Evolutionary conservation across 2,329 filamentous ascomycete species (phyloP).

Genomic region (Phyllosticta capitalensis): DNA sequence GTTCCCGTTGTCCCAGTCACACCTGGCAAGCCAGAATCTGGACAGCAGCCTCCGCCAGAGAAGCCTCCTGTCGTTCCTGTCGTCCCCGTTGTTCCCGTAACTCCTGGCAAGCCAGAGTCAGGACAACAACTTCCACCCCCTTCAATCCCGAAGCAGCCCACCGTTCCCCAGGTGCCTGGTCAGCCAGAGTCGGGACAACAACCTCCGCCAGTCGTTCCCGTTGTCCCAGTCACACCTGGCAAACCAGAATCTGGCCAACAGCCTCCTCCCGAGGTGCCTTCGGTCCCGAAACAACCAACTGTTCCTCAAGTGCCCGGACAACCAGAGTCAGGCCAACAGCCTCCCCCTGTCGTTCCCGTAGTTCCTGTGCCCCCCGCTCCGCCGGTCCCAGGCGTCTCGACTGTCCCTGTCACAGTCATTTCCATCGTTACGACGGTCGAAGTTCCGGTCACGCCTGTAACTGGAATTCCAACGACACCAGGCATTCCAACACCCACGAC

Average conservation of each 20-base stretch:
- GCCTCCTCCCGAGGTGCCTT: neutral
- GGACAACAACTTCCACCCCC: neutral
- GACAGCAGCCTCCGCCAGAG: too few species aligned
- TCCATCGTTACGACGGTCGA: constrained; percentile 28
- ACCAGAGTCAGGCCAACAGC: neutral
- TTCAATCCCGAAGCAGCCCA: too few species aligned
- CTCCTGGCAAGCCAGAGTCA: neutral
- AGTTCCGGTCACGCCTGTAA: constrained; percentile 28
- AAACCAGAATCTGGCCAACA: neutral
- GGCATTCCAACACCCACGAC: constrained; percentile 23
- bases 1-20: too few species aligned
- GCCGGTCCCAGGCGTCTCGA: neutral
- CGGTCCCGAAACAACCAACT: neutral
- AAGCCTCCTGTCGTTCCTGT: too few species aligned
- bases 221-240: neutral
- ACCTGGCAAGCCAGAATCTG: too few species aligned
- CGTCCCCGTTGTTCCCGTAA: too few species aligned
- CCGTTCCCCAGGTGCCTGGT: too few species aligned
- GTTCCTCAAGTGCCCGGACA: constrained; percentile 11
- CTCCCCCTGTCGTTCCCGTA: constrained; percentile 1
- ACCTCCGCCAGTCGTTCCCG: neutral
- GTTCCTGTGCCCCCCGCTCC: neutral
- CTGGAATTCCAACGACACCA: constrained; percentile 18
- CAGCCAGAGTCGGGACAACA: too few species aligned
- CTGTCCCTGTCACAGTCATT: constrained; percentile 30